These are phyloP conservation scores for Oryza glumipatula DNA, from an alignment of 176 grass and related monocot species.

Conservation along the genomic window DNA sequence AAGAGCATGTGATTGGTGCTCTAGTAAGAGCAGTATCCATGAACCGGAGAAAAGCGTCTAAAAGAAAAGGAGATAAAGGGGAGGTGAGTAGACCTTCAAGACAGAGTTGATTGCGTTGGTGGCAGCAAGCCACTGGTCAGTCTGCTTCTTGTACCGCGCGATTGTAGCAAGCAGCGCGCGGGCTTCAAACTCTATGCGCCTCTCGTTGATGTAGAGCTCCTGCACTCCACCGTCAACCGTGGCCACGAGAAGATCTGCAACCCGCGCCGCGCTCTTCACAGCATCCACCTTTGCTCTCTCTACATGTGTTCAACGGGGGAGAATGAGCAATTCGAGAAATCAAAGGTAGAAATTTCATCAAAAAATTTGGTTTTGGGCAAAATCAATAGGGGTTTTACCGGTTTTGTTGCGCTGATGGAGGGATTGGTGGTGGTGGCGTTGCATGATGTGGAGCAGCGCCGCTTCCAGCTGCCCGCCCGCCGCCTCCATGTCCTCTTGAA, in stretches of 20 bases:
- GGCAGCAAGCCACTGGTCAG: conserved; percentile 78
- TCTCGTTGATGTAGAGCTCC: conserved; percentile 79
- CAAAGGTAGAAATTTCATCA: not conserved
- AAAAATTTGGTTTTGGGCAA: not conserved
- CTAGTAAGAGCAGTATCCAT: not conserved
- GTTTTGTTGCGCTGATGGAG: conserved; percentile 65
- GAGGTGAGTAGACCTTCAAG: conserved; percentile 52
- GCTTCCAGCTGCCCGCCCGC: conserved; percentile 54
- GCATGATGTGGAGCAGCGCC: conserved; percentile 68
- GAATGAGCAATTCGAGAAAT: not conserved
- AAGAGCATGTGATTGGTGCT: not conserved
- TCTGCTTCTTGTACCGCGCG: conserved; percentile 76
- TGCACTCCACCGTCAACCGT: conserved; percentile 66
- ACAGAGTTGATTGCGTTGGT: conserved; percentile 69
- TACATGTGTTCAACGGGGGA: not conserved
- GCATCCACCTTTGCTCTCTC: conserved; percentile 66
- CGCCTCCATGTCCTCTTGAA: conserved; percentile 37
- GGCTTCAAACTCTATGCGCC: conserved; percentile 69
- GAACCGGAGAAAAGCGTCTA: not conserved
- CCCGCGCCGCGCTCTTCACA: conserved; percentile 42
- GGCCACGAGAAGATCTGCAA: conserved; percentile 62
- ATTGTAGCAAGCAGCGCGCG: conserved; percentile 57
- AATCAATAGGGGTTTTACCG: conserved; percentile 31
- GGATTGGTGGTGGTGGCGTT: conserved; percentile 58
- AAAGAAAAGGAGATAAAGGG: not conserved